Percentiles rank a stretch among this genome's conserved stretches.
Conservation (phyloP, 768 basidiomycete genomes). For the Porphyrellus cyaneotinctus region DNA sequence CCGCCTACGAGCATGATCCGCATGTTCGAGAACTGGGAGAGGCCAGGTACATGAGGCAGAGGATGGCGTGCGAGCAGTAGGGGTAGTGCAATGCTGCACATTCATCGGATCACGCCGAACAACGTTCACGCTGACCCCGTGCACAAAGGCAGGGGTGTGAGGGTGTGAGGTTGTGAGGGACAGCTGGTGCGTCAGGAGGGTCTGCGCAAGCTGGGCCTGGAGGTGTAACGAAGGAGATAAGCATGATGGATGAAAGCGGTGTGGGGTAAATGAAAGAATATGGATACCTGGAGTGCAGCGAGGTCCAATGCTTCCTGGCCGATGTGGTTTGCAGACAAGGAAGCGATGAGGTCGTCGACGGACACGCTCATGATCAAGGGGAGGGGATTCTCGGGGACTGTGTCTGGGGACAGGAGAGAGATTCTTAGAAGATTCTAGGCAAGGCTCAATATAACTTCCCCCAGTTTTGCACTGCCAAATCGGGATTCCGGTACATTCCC, state of each 20-base stretch:
- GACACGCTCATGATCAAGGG: constrained; percentile 40
- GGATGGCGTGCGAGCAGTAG: constrained; percentile 35
- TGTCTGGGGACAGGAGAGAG: not conserved
- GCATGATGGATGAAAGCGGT: constrained; percentile 8
- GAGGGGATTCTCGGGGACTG: not conserved
- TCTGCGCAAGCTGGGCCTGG: constrained; percentile 46
- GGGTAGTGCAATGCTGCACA: constrained; percentile 40
- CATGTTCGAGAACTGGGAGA: constrained; percentile 19
- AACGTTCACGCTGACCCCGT: constrained; percentile 20
- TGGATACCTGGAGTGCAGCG: constrained; percentile 42
- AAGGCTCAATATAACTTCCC: constrained; percentile 10
- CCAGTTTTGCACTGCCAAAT: constrained; percentile 18
- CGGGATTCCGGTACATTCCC: constrained; percentile 8
- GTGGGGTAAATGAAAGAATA: constrained; percentile 11
- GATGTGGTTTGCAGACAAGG: constrained; percentile 44
- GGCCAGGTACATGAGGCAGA: constrained; percentile 31
- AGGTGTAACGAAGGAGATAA: constrained; percentile 14
- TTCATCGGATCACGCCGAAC: constrained; percentile 30
- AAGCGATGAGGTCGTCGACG: constrained; percentile 50
- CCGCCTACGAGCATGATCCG: constrained; percentile 24
- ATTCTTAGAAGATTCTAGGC: constrained; percentile 14
- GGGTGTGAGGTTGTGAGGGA: constrained; percentile 17
- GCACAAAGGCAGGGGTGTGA: constrained; percentile 17
- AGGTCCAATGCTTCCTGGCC: constrained; percentile 52
- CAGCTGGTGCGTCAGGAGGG: constrained; percentile 35